These are phyloP conservation scores for Fusarium algeriense DNA, from an alignment of 2,329 filamentous ascomycete genomes.

Conservation along the genomic window DNA sequence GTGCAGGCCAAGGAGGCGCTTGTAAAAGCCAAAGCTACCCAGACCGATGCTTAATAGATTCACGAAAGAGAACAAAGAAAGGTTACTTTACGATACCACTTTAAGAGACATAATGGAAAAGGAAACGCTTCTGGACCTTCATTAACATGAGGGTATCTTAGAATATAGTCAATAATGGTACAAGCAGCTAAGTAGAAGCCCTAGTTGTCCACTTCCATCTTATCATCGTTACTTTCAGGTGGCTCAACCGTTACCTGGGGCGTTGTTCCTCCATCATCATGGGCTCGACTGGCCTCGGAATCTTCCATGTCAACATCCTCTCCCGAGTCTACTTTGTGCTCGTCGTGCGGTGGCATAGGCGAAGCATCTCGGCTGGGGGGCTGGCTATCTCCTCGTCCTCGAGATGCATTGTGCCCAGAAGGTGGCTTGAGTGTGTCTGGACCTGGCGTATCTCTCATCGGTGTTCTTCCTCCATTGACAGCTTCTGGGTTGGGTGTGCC, in stretches of 20 bases:
- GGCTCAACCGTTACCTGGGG: conserved; percentile 64
- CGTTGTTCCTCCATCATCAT: conserved; percentile 58
- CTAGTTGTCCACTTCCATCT: conserved; percentile 73
- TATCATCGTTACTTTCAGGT: conserved; percentile 63
- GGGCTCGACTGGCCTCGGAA: conserved; percentile 51
- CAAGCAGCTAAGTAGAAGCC: neutral
- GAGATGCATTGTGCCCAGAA: conserved; percentile 31
- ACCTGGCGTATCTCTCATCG: conserved; percentile 48
- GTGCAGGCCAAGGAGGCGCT: conserved; percentile 67
- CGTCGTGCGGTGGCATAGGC: conserved; percentile 47
- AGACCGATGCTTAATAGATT: conserved; percentile 23
- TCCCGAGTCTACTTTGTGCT: conserved; percentile 55
- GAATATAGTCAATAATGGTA: conserved; percentile 7
- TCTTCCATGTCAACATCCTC: conserved; percentile 73
- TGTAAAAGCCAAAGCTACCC: conserved; percentile 59
- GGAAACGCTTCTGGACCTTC: conserved; percentile 26
- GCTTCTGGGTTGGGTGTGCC: conserved; percentile 46
- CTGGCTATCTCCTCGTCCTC: conserved; percentile 46
- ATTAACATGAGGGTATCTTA: conserved; percentile 46
- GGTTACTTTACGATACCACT: conserved; percentile 38
- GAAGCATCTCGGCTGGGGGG: conserved; percentile 48
- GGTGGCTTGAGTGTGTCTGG: conserved; percentile 46
- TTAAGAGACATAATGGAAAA: conserved; percentile 12
- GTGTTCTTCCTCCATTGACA: conserved; percentile 51
- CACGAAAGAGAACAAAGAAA: neutral